A percentile compares a stretch with the other conserved stretches of the same genome.
Conservation (phyloP, 176 grass and related monocot genomes). For the Areca catechu region DNA sequence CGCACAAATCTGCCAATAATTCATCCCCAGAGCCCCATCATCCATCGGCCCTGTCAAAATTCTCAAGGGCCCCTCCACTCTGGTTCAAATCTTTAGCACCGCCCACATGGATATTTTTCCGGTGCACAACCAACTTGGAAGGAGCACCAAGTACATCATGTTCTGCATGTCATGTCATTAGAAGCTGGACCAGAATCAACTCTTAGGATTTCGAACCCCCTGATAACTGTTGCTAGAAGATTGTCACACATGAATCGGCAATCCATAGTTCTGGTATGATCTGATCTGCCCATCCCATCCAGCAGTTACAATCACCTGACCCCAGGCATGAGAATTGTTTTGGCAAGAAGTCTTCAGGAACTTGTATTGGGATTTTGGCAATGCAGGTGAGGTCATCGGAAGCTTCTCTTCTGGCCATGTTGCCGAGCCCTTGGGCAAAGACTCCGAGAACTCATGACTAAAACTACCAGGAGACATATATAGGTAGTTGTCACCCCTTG, state of each 20-base stretch:
- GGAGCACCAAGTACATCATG: slow-evolving; percentile 41
- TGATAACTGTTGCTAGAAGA: no score
- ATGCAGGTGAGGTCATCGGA: slow-evolving; percentile 28
- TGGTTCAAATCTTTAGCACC: no score
- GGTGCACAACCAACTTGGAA: slow-evolving; percentile 33
- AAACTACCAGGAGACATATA: slow-evolving; percentile 38
- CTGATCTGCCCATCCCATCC: slow-evolving; percentile 84
- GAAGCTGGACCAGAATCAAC: slow-evolving; percentile 10
- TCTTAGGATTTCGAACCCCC: slow-evolving; percentile 17
- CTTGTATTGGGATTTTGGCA: slow-evolving; percentile 64
- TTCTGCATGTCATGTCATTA: slow-evolving; percentile 18
- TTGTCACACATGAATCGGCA: slow-evolving; percentile 58
- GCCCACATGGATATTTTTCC: slow-evolving; percentile 11
- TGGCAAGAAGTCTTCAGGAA: slow-evolving; percentile 90
- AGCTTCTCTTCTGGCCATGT: slow-evolving; percentile 96
- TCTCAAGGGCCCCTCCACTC: slow-evolving; percentile 33
- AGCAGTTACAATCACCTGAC: slow-evolving; percentile 82
- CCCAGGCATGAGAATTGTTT: slow-evolving; percentile 64
- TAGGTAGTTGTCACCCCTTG: slow-evolving; percentile 17
- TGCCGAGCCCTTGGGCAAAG: slow-evolving; percentile 38
- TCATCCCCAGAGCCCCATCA: slow-evolving; percentile 18
- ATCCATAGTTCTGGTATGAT: slow-evolving; percentile 83
- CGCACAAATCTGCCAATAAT: slow-evolving; percentile 8
- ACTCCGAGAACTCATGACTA: slow-evolving; percentile 36
- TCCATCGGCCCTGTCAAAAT: slow-evolving; percentile 18